Evolutionary conservation across 345 rosid genomes (phyloP), one percentile per base, ranked within the genome.

Genomic region (Populus davidiana): DNA sequence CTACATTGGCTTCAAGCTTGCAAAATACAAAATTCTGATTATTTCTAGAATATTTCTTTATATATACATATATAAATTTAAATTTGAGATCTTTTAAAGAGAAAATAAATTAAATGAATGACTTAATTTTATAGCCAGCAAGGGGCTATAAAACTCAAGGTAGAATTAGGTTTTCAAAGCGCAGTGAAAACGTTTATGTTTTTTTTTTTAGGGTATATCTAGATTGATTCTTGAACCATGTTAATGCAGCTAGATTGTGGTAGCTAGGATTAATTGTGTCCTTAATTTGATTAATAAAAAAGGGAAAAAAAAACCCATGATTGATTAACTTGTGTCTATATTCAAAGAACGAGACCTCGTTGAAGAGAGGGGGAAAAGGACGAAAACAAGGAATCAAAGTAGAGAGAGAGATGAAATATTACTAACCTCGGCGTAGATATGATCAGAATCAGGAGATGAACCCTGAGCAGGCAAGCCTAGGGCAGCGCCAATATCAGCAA

Each of bases 401-500:
- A 18, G 2, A 47, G 16, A 27, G 36, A 9, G 11, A 20, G 27
- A 11, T 12, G 3, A 1, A 41, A 47, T 47, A 4, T 47, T 47
- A 38, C 75, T 63, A 33, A 88, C 98, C 99, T 96, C 96, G 20
- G 94, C 86, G 87, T 93, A 92, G 86, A 92, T 87, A 75, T 87
- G 90, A 80, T 92, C 97, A 44, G 99, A 93, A 81, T 88, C 91
- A 77, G 91, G 83, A 63, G 98, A 91, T 56, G 95, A 77, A 38
- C 97, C 97, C 69, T 91, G 93, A 78, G 87, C 75, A 67, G 97
- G 97, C 85, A 96, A 86, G 76, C 99, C 99, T 72, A 93, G 93
- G 10, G 95, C 97, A 49, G 95, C 95, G 65, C 98, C 97, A 75
- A 91, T 90, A 83, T 93, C 97, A 75, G 94, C 95, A 78, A 96